Conservation (phyloP, 2,329 filamentous ascomycete genomes). For the Phialophora macrospora region DNA sequence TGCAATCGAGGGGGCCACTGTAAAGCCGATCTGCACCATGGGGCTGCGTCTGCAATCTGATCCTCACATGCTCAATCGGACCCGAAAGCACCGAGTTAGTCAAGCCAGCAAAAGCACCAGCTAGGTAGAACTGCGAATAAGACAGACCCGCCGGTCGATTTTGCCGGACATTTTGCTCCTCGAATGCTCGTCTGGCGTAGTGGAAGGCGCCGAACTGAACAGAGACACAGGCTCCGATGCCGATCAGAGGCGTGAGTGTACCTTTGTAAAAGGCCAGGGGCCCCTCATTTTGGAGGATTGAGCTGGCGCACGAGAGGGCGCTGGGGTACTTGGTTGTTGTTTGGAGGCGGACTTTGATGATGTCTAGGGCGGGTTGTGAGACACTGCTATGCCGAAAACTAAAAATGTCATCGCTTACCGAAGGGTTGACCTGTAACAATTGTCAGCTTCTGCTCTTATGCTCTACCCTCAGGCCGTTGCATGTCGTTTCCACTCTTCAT, state of each 20-base stretch:
- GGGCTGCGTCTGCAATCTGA: conserved; percentile 93
- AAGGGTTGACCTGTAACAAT: conserved; percentile 65
- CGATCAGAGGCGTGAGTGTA: conserved; percentile 89
- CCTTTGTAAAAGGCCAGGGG: conserved; percentile 96
- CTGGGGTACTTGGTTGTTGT: conserved; percentile 81
- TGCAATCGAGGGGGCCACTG: conserved; percentile 83
- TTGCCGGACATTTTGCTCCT: conserved; percentile 65
- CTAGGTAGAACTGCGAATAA: conserved; percentile 85
- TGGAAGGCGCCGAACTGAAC: conserved; percentile 98
- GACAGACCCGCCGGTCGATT: conserved; percentile 59
- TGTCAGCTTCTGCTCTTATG: conserved; percentile 1
- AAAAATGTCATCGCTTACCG: conserved; percentile 52
- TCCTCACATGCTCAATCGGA: conserved; percentile 96
- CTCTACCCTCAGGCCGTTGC: not conserved
- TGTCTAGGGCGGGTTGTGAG: conserved; percentile 63
- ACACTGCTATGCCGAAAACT: not conserved
- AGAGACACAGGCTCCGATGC: conserved; percentile 95
- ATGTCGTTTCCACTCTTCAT: not conserved
- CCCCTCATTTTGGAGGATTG: conserved; percentile 88
- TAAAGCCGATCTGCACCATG: conserved; percentile 79
- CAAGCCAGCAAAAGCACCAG: conserved; percentile 90
- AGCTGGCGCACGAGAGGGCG: conserved; percentile 77
- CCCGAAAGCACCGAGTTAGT: conserved; percentile 86
- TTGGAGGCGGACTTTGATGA: conserved; percentile 96
- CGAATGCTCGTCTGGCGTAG: conserved; percentile 83